These are phyloP conservation scores for Coniochaeta sp. DNA, from an alignment of 2,329 filamentous ascomycete species.

Conservation along the genomic window DNA sequence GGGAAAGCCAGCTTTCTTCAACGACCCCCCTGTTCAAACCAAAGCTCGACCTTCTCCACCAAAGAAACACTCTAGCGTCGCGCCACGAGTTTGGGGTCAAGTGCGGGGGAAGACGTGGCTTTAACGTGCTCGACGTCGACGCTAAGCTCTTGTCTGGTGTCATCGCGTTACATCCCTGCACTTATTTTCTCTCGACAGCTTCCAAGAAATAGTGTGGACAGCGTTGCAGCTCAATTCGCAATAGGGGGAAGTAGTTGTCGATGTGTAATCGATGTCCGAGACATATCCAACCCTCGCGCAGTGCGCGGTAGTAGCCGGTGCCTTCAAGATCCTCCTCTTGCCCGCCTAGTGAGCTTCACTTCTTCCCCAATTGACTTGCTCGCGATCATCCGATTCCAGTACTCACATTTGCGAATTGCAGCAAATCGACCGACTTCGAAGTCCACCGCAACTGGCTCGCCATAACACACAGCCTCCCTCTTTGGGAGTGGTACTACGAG, in stretches of 20 bases:
- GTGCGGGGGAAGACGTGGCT: slow-evolving; percentile 1
- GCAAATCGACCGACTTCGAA: slow-evolving; percentile 98
- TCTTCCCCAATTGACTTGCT: neutral
- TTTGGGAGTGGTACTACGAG: slow-evolving; percentile 93
- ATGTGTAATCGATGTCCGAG: slow-evolving; percentile 56
- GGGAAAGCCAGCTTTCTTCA: slow-evolving; percentile 1
- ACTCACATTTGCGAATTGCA: slow-evolving; percentile 27
- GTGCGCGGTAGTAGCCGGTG: slow-evolving; percentile 77
- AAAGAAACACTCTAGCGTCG: neutral
- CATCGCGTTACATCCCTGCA: neutral
- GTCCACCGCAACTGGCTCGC: slow-evolving; percentile 99
- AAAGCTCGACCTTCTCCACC: neutral
- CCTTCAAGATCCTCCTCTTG: slow-evolving; percentile 86
- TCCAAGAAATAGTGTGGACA: neutral
- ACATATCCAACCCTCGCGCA: slow-evolving; percentile 81
- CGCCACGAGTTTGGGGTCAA: slow-evolving; percentile 1
- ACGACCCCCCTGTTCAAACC: neutral
- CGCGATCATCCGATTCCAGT: neutral
- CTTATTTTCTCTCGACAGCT: neutral
- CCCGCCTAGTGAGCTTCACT: slow-evolving; percentile 75
- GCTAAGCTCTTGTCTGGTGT: neutral
- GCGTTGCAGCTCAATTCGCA: neutral
- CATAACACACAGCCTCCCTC: slow-evolving; percentile 80
- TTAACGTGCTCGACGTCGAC: neutral
- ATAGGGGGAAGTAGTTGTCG: neutral